Evolutionary conservation across 805 yeast species (phyloP).

Genomic region (Ogataea pignaliae): DNA sequence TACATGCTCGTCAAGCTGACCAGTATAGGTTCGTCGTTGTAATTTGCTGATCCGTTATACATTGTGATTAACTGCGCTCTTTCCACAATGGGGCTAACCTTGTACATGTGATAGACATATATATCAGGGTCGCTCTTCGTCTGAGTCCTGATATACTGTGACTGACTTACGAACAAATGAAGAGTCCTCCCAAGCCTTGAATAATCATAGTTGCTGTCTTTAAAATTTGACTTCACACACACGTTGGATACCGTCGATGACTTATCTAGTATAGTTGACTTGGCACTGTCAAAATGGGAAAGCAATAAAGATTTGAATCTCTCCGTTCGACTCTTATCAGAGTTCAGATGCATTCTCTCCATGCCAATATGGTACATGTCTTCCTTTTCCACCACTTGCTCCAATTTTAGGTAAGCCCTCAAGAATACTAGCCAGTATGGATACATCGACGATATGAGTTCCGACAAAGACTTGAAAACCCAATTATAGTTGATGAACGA

Average conservation of each 20-base stretch:
- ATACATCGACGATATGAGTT: neutral
- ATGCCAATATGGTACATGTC: neutral
- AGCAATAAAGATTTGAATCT: neutral
- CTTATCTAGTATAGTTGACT: neutral
- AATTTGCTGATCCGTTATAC: neutral
- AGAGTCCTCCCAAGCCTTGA: slow-evolving; percentile 1
- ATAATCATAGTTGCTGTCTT: neutral
- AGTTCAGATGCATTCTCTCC: neutral
- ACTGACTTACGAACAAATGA: neutral
- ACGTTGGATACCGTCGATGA: neutral
- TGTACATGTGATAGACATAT: slow-evolving; percentile 1
- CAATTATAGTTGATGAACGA: slow-evolving; percentile 1
- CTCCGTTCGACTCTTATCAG: neutral
- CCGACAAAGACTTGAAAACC: neutral
- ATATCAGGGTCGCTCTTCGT: neutral
- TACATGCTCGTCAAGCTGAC: neutral
- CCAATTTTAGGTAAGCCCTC: neutral
- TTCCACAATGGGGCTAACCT: slow-evolving; percentile 1
- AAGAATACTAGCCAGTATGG: neutral
- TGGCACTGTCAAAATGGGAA: neutral
- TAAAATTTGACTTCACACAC: neutral
- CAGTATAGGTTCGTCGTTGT: neutral
- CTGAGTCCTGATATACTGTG: neutral
- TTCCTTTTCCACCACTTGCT: neutral
- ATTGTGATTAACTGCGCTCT: neutral